Evolutionary conservation across 768 basidiomycete species (phyloP), one percentile per base, ranked within the genome.

Genomic region (Kwoniella dejecticola): DNA sequence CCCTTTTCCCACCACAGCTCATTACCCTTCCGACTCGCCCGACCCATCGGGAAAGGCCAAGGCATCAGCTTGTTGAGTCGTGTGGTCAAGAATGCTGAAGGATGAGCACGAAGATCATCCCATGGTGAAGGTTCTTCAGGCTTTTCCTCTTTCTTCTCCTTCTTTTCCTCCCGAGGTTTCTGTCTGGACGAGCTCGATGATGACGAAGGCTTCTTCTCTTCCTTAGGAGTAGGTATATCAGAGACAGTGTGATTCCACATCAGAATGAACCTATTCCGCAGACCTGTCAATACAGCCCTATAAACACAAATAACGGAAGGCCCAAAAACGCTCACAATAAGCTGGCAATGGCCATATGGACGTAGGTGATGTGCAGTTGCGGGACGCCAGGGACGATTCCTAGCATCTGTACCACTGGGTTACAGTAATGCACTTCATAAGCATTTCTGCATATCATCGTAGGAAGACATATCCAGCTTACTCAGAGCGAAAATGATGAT

Each of bases 1-100:
- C 74, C 74, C 41, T 72, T 76, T 60, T 76, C 74, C 74, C 74
- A 76, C 74, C 74, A 76, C 29, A 76, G 41, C 52, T 73, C 71
- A 15, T 47, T 62, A 2, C 69, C 68, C 4, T 17, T 42, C 24
- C 42, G 38, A 24, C 15, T 64, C 5, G 74, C 74, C 17, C 26
- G 38, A 4, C 74, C 74, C 62, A 76, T 60, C 0, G 74, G 74
- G 45, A 73, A 76, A 2, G 74, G 74, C 74, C 74, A 76, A 23
- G 70, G 66, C 58, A 65, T 47, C 21, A 64, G 24, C 29, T 66
- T 57, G 38, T 71, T 69, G 52, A 73, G 45, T 23, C 65, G 44
- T 13, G 74, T 73, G 23, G 74, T 76, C 26, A 76, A 45, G 49
- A 76, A 76, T 13, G 71, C 69, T 17, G 66, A 68, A 27, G 74